phyloP scores from a whole-genome alignment of 768 basidiomycete genomes.

The Chalciporus sphaerocephalus region DNA sequence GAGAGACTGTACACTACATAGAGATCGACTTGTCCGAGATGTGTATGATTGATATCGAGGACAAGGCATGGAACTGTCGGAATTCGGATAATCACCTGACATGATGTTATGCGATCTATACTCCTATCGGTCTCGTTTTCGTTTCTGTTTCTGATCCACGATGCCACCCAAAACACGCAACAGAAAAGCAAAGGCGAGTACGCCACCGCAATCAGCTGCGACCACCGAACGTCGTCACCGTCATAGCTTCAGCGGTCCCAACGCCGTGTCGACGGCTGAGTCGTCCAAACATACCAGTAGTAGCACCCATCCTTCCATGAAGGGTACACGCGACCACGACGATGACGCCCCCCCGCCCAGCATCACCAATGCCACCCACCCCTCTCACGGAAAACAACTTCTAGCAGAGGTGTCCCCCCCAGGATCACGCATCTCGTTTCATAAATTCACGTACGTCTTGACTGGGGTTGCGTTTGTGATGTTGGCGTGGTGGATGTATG shows the following conservation, averaged over 20 bases:
- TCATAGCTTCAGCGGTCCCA: conserved; percentile 19
- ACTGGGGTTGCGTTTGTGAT: conserved; percentile 39
- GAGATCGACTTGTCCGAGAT: background rate
- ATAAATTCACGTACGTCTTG: conserved; percentile 48
- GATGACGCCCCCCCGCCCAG: too few relatives aligned
- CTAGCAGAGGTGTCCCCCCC: conserved; percentile 4
- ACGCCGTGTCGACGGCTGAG: background rate
- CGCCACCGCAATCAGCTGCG: conserved; percentile 5
- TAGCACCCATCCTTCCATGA: too few relatives aligned
- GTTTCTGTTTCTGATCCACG: background rate
- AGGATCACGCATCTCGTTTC: conserved; percentile 3
- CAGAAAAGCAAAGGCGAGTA: conserved; percentile 7
- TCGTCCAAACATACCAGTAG: conserved; percentile 5
- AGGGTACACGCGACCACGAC: background rate
- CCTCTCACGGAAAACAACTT: background rate
- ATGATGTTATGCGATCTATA: conserved; percentile 14
- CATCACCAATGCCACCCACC: background rate
- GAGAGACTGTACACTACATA: conserved; percentile 13
- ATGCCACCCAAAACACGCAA: conserved; percentile 22
- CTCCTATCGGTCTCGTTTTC: background rate
- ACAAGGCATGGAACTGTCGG: background rate
- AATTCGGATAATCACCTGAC: conserved; percentile 11
- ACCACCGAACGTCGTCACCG: conserved; percentile 12
- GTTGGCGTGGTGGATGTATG: conserved; percentile 49
- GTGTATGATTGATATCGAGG: background rate